phyloP scores from a whole-genome alignment of 306 rosid species.

The Dicorynia guianensis region DNA sequence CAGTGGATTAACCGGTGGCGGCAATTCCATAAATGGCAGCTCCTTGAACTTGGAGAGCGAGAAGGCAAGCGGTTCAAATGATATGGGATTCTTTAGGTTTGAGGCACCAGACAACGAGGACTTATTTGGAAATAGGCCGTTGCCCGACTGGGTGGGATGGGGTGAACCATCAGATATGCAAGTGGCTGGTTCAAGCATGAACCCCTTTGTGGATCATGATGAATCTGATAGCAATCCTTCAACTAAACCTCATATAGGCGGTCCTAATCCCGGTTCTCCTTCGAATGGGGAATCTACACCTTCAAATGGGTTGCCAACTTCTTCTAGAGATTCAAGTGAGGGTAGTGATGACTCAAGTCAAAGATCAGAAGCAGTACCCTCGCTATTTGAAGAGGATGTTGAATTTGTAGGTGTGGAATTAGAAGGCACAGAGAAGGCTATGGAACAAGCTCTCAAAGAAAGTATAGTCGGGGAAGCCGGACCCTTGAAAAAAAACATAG shows the following conservation, averaged over 20 bases:
- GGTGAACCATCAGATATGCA: conserved; percentile 74
- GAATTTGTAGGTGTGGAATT: conserved; percentile 94
- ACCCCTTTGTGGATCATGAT: conserved; percentile 78
- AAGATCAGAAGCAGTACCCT: conserved; percentile 61
- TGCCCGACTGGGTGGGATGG: conserved; percentile 98
- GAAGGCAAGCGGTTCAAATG: conserved; percentile 62
- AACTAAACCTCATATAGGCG: conserved; percentile 48
- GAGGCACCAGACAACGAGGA: conserved; percentile 77
- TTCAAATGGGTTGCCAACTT: conserved; percentile 70
- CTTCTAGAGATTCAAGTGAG: conserved; percentile 45
- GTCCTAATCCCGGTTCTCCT: conserved; percentile 47
- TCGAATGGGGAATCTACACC: conserved; percentile 58
- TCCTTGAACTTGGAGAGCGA: conserved; percentile 51
- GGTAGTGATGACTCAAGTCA: conserved; percentile 56
- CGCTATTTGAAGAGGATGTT: conserved; percentile 92
- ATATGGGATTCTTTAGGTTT: conserved; percentile 82
- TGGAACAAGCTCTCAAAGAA: conserved; percentile 95
- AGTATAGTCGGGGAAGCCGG: conserved; percentile 97
- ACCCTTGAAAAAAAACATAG: conserved; percentile 72
- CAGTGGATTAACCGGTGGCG: conserved; percentile 53
- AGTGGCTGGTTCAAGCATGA: conserved; percentile 71
- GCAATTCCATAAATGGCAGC: conserved; percentile 54
- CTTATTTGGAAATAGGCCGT: conserved; percentile 75
- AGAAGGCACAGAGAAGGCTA: conserved; percentile 89
- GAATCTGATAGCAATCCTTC: conserved; percentile 48